Conservation (phyloP, 2,329 filamentous ascomycete species). For the Dactylellina cionopaga region DNA sequence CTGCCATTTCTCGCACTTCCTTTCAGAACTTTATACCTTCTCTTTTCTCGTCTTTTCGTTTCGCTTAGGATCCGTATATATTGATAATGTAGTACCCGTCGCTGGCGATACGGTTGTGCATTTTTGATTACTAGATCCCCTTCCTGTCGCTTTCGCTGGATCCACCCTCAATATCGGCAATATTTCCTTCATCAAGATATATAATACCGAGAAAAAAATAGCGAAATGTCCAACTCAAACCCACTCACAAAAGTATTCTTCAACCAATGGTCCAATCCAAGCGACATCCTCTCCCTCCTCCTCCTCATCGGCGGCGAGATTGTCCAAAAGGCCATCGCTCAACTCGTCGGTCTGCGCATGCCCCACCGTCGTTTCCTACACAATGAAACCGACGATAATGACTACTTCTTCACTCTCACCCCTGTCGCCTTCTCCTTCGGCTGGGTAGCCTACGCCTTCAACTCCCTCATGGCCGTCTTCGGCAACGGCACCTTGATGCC, state of each 20-base stretch:
- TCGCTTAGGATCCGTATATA: not conserved
- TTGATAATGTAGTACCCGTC: slow-evolving; percentile 1
- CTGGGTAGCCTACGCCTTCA: slow-evolving; percentile 54
- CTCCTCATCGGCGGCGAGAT: slow-evolving; percentile 60
- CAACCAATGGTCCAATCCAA: slow-evolving; percentile 51
- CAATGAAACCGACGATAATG: slow-evolving; percentile 45
- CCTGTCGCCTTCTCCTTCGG: slow-evolving; percentile 60
- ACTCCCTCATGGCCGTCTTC: slow-evolving; percentile 55
- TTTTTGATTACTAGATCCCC: not conserved
- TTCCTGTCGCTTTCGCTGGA: not conserved
- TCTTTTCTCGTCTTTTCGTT: not conserved
- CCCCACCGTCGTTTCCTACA: slow-evolving; percentile 33
- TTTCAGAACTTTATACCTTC: not conserved
- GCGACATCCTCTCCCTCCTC: slow-evolving; percentile 58
- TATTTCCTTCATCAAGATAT: no score
- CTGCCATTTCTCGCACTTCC: not conserved
- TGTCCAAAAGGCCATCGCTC: slow-evolving; percentile 59
- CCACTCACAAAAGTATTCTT: slow-evolving; percentile 19
- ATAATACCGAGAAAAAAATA: no score
- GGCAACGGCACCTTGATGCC: slow-evolving; percentile 59
- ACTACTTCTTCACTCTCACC: slow-evolving; percentile 54
- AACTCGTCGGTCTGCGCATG: slow-evolving; percentile 56
- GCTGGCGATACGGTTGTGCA: slow-evolving; percentile 19
- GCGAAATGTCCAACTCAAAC: slow-evolving; percentile 2
- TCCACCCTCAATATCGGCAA: no score